Evolutionary conservation across 1,139 yeast species (phyloP).

Genomic region (Torulaspora pretoriensis): DNA sequence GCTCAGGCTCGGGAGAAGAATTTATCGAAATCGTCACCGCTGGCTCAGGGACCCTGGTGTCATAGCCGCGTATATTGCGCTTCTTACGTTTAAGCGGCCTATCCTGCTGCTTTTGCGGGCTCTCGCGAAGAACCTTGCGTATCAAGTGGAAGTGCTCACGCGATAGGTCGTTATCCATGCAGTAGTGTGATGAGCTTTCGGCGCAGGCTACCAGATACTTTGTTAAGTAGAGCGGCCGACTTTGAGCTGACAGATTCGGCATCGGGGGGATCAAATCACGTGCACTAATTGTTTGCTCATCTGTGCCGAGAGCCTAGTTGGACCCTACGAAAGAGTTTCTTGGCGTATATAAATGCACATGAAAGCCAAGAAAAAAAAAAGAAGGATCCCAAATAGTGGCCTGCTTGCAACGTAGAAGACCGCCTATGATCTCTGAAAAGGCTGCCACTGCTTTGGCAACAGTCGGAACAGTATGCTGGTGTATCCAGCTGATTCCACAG

Average conservation of each 20-base stretch:
- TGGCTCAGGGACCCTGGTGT: not conserved
- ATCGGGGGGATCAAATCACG: not conserved
- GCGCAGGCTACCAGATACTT: no score
- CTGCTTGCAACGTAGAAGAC: not conserved
- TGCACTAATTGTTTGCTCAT: not conserved
- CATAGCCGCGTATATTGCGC: constrained; percentile 6
- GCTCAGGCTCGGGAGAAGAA: constrained; percentile 19
- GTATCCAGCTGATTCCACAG: constrained; percentile 85
- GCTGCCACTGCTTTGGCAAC: constrained; percentile 84
- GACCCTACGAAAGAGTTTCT: not conserved
- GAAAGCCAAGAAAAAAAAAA: not conserved
- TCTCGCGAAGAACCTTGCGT: constrained; percentile 38
- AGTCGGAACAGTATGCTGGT: constrained; percentile 86
- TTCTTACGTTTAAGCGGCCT: constrained; percentile 23
- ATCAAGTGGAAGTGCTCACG: constrained; percentile 40
- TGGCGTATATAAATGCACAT: not conserved
- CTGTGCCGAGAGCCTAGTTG: no score
- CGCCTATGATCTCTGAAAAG: constrained; percentile 25
- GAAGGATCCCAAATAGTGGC: no score
- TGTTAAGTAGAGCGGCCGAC: no score
- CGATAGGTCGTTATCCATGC: constrained; percentile 34
- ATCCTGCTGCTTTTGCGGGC: constrained; percentile 10
- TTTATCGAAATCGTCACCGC: constrained; percentile 10
- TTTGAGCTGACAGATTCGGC: no score
- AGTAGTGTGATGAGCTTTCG: not conserved